phyloP scores from a whole-genome alignment of 441 rosid species.

The Pelargonium myrrhifolium region DNA sequence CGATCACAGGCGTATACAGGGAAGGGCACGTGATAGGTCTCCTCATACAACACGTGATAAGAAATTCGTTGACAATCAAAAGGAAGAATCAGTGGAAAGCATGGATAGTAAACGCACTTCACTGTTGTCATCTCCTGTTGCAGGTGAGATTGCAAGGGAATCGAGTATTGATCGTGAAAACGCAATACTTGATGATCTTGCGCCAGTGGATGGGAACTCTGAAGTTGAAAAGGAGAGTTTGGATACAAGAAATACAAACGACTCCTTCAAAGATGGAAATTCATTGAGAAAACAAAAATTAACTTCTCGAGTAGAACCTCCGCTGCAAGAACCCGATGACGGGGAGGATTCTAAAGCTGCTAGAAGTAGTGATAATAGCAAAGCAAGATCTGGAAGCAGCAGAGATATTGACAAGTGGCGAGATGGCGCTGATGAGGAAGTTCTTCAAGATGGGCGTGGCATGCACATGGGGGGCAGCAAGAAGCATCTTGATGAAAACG shows the following conservation, averaged over 20 bases:
- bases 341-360: conserved; percentile 70
- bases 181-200: conserved; percentile 31
- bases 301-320: conserved; percentile 36
- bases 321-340: conserved; percentile 47
- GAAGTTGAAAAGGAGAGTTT: conserved; percentile 38
- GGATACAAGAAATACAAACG: conserved; percentile 24
- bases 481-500: conserved; percentile 47
- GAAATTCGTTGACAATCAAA: conserved; percentile 33
- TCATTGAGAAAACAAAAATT: conserved; percentile 31
- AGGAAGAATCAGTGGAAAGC: conserved; percentile 58
- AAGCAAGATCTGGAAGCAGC: conserved; percentile 81
- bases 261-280: conserved; percentile 27
- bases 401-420: conserved; percentile 63
- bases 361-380: conserved; percentile 85
- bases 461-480: conserved; percentile 35
- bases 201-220: conserved; percentile 37
- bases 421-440: conserved; percentile 69
- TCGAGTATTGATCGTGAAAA: conserved; percentile 50
- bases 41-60: conserved; percentile 34
- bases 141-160: conserved; percentile 39
- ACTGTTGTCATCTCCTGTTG: conserved; percentile 34
- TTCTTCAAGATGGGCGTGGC: conserved; percentile 52
- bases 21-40: conserved; percentile 39
- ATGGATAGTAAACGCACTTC: conserved; percentile 42
- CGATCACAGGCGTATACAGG: conserved; percentile 29